These are phyloP conservation scores for Ceratocystis destructans DNA, from an alignment of 2,329 filamentous ascomycete species.

Conservation along the genomic window DNA sequence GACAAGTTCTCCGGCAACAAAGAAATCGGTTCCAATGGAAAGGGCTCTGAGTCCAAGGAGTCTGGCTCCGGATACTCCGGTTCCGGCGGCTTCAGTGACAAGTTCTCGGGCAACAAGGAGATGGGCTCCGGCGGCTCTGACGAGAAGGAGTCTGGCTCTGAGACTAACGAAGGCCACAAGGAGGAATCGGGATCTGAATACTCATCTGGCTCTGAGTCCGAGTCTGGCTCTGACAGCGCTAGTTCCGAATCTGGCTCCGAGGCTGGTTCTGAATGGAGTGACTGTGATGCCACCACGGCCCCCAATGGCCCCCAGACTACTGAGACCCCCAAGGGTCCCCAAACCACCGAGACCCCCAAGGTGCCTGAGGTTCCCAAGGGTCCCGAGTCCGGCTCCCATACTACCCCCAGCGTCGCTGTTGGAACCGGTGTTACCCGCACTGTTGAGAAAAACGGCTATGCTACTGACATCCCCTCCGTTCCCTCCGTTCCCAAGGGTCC, in stretches of 20 bases:
- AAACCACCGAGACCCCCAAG: not conserved
- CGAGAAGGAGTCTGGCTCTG: not conserved
- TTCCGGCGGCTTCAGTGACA: not conserved
- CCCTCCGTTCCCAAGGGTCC: not conserved
- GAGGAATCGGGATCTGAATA: not conserved
- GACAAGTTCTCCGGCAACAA: too few species aligned
- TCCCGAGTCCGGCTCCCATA: not conserved
- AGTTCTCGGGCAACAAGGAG: not conserved
- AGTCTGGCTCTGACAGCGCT: not conserved
- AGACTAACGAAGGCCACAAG: not conserved
- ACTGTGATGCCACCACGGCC: not conserved
- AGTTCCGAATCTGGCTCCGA: not conserved
- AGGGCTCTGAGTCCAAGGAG: not conserved
- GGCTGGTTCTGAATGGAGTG: not conserved
- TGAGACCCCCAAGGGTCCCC: not conserved
- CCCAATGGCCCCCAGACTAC: not conserved
- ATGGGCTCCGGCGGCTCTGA: not conserved
- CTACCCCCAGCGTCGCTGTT: not conserved
- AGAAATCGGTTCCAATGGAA: not conserved
- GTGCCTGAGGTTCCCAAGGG: not conserved
- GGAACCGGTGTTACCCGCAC: not conserved
- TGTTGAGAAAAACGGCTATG: not conserved
- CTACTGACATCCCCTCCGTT: not conserved
- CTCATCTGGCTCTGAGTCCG: not conserved
- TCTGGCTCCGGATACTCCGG: not conserved